These are phyloP conservation scores for Ganoderma boninense DNA, from an alignment of 1,284 basidiomycete genomes.

Conservation along the genomic window DNA sequence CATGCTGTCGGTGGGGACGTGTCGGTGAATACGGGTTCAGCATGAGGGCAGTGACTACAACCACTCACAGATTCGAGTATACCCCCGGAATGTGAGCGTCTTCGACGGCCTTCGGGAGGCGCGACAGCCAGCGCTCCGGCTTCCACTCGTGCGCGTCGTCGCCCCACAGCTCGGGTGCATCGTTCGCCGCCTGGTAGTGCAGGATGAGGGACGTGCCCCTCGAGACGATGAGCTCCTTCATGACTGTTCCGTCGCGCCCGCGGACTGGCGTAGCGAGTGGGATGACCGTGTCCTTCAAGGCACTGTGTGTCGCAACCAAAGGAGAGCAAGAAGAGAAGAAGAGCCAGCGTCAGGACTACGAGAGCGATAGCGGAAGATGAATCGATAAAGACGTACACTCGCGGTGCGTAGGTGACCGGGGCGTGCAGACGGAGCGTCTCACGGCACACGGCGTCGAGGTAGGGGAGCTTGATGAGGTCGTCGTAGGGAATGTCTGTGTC, in stretches of 20 bases:
- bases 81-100: slow-evolving; percentile 30
- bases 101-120: slow-evolving; percentile 19
- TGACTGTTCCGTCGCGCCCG: slow-evolving; percentile 10
- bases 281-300: slow-evolving; percentile 30
- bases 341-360: no score
- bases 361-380: no score
- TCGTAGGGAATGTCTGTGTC: slow-evolving; percentile 38
- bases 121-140: slow-evolving; percentile 32
- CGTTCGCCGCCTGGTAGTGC: slow-evolving; percentile 20
- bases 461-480: slow-evolving; percentile 40
- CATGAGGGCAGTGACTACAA: no score
- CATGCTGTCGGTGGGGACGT: slow-evolving; percentile 11
- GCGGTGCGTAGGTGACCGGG: not conserved
- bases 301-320: slow-evolving; percentile 20
- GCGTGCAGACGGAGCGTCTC: slow-evolving; percentile 37
- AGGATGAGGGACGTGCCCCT: slow-evolving; percentile 15
- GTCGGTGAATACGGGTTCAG: no score
- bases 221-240: slow-evolving; percentile 1
- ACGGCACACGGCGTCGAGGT: slow-evolving; percentile 44
- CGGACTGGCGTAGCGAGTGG: slow-evolving; percentile 36
- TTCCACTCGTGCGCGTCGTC: slow-evolving; percentile 34
- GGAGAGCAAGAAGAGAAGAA: not conserved
- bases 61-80: slow-evolving; percentile 31
- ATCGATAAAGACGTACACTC: not conserved
- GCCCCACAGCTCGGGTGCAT: slow-evolving; percentile 31